Conservation (phyloP, 2,329 filamentous ascomycete genomes). For the Fusarium succisae region DNA sequence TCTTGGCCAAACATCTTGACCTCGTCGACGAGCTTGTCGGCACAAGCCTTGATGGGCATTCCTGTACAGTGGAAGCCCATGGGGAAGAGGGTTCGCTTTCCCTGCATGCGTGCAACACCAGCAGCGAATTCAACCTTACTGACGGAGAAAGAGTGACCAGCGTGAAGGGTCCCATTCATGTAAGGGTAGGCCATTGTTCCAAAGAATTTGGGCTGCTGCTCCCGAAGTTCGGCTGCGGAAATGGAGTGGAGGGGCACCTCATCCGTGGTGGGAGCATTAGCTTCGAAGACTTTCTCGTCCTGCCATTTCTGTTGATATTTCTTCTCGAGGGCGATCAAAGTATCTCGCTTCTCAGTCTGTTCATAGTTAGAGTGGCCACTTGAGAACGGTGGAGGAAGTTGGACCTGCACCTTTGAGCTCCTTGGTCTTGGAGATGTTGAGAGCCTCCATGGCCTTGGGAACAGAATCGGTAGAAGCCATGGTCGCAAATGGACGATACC, state of each 20-base stretch:
- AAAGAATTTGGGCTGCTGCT: constrained; percentile 90
- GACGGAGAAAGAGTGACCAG: constrained; percentile 90
- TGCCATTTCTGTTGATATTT: constrained; percentile 81
- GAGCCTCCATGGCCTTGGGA: constrained; percentile 60
- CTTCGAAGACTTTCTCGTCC: constrained; percentile 74
- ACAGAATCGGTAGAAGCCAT: constrained; percentile 56
- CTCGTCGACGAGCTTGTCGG: constrained; percentile 92
- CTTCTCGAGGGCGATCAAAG: constrained; percentile 84
- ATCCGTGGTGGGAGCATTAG: constrained; percentile 80
- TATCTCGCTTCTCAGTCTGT: constrained; percentile 87
- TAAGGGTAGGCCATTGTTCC: constrained; percentile 68
- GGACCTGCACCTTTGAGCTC: constrained; percentile 65
- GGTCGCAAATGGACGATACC: constrained; percentile 44
- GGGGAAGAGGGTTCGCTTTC: constrained; percentile 86
- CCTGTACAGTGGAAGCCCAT: constrained; percentile 93
- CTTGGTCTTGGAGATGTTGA: constrained; percentile 67
- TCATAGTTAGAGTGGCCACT: constrained; percentile 25
- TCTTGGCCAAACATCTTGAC: constrained; percentile 87
- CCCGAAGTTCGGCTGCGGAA: constrained; percentile 76
- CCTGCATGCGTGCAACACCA: constrained; percentile 89
- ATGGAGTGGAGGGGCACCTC: constrained; percentile 82
- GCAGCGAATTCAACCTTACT: constrained; percentile 93
- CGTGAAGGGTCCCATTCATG: constrained; percentile 90
- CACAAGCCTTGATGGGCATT: constrained; percentile 97
- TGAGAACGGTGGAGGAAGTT: neutral